phyloP scores from a whole-genome alignment of 2,329 filamentous ascomycete species.

The Bretziella fagacearum region DNA sequence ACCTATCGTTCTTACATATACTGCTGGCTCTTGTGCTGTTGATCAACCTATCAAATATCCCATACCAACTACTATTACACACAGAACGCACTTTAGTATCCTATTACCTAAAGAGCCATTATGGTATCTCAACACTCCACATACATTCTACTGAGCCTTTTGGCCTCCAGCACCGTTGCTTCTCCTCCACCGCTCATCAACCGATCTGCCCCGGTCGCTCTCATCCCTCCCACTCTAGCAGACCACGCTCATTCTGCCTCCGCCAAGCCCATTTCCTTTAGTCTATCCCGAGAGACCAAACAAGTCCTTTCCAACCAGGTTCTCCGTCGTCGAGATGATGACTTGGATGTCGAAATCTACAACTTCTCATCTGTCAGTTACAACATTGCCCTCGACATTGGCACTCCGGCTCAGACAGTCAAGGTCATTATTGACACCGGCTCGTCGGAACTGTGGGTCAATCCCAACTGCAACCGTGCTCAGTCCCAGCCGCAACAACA shows the following conservation, averaged over 20 bases:
- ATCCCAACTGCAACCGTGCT: constrained; percentile 22
- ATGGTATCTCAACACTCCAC: constrained; percentile 6
- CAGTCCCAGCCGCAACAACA: constrained; percentile 13
- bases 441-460: constrained; percentile 28
- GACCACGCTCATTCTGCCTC: not conserved
- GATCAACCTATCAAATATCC: too few species aligned
- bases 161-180: constrained; percentile 3
- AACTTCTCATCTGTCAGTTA: constrained; percentile 21
- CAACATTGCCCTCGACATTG: constrained; percentile 24
- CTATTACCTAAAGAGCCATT: too few species aligned
- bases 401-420: constrained; percentile 24
- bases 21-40: too few species aligned
- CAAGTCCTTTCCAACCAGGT: constrained; percentile 6
- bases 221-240: not conserved
- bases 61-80: too few species aligned
- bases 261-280: constrained; percentile 7
- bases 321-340: constrained; percentile 6
- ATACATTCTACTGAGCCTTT: constrained; percentile 5
- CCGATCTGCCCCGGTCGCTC: constrained; percentile 3
- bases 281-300: constrained; percentile 4
- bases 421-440: constrained; percentile 27
- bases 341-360: constrained; percentile 15
- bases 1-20: too few species aligned
- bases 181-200: constrained; percentile 2
- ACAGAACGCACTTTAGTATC: too few species aligned